phyloP scores from a whole-genome alignment of 768 basidiomycete genomes.

The Mycena latifolia region DNA sequence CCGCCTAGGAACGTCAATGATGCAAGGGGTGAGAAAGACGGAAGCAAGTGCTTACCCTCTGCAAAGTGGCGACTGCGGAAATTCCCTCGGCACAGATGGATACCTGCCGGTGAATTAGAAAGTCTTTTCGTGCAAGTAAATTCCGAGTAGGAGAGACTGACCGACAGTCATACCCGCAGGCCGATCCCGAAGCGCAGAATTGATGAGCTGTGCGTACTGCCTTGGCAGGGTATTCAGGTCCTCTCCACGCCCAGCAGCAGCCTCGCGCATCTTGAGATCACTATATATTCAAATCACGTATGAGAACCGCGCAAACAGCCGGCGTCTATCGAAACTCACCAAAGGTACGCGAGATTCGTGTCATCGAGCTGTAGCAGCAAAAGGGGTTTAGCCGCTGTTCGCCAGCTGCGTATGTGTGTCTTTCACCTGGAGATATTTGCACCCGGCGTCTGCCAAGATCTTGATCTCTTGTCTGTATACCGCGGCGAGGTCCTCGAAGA shows the following conservation, averaged over 20 bases:
- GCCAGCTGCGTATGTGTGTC: too few species aligned
- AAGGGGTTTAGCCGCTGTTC: too few species aligned
- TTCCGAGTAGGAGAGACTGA: background rate
- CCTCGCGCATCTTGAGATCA: conserved; percentile 36
- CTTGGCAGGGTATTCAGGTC: conserved; percentile 57
- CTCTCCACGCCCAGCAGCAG: conserved; percentile 44
- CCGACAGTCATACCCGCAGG: conserved; percentile 54
- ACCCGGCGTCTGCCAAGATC: conserved; percentile 34
- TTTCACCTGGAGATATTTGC: conserved; percentile 33
- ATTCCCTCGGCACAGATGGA: conserved; percentile 53
- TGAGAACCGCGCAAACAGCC: conserved; percentile 1
- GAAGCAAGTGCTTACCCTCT: conserved; percentile 37
- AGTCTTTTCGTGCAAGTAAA: background rate
- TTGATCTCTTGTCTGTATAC: conserved; percentile 33
- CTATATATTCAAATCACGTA: conserved; percentile 12
- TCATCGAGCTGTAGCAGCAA: conserved; percentile 28
- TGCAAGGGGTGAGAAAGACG: background rate
- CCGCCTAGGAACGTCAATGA: conserved; percentile 41
- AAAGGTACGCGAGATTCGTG: conserved; percentile 37
- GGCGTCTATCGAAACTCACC: conserved; percentile 3
- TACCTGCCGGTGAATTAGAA: conserved; percentile 9
- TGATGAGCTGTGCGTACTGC: conserved; percentile 58
- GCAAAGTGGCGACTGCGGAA: conserved; percentile 51
- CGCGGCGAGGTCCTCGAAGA: conserved; percentile 37
- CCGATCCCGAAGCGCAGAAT: conserved; percentile 47